A percentile compares a stretch with the other conserved stretches of the same genome.
These are phyloP conservation scores for Wallemia mellicola DNA, from an alignment of 1,284 basidiomycete species.

Conservation along the genomic window DNA sequence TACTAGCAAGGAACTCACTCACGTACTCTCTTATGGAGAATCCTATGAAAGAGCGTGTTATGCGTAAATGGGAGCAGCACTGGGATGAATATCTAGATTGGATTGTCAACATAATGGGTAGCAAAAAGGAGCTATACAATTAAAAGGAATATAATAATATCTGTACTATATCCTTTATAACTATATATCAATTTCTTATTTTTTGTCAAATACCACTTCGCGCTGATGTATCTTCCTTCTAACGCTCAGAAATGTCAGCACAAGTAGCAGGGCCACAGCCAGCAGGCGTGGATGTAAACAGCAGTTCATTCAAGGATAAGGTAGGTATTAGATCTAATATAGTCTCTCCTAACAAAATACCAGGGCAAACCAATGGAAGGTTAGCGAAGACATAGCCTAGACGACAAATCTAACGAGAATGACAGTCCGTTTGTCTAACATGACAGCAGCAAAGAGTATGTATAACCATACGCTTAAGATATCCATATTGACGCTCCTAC, in stretches of 20 bases:
- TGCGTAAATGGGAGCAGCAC: background rate
- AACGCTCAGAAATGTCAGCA: background rate
- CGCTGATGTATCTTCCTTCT: background rate
- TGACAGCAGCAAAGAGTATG: slow-evolving; percentile 80
- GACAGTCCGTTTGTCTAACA: slow-evolving; percentile 53
- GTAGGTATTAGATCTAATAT: slow-evolving; percentile 18
- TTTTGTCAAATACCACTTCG: too few relatives aligned
- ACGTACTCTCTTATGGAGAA: background rate
- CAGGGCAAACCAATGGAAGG: slow-evolving; percentile 66
- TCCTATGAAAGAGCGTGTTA: background rate
- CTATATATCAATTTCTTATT: background rate
- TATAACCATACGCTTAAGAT: slow-evolving; percentile 4
- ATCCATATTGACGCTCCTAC: slow-evolving; percentile 1
- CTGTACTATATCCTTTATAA: background rate
- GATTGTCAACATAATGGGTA: background rate
- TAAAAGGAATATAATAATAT: background rate
- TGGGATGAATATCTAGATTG: background rate
- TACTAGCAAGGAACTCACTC: background rate
- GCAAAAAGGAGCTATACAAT: background rate
- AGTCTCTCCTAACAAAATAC: too few relatives aligned
- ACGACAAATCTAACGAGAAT: background rate
- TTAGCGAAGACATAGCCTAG: background rate
- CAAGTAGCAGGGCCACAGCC: background rate
- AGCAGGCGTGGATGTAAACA: slow-evolving; percentile 3
- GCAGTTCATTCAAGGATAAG: slow-evolving; percentile 39